Conservation (phyloP, 2,329 filamentous ascomycete genomes). For the Sordariomycetes sp. region DNA sequence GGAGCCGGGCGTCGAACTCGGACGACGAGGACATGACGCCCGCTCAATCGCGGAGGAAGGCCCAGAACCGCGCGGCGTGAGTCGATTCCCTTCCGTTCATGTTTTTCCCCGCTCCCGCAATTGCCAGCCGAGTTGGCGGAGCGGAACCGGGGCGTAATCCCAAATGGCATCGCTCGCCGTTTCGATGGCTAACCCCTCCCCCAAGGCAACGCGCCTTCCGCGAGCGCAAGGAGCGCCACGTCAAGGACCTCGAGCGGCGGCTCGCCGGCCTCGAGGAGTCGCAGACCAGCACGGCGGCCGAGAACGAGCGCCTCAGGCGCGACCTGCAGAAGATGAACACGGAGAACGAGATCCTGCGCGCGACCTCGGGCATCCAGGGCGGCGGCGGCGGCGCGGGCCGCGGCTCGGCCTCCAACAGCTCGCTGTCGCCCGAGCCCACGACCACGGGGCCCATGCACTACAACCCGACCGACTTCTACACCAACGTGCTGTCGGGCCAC, state of each 20-base stretch:
- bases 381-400: no score
- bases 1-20: constrained; percentile 28
- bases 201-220: constrained; percentile 86
- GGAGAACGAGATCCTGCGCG: constrained; percentile 86
- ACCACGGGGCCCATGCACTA: constrained; percentile 61
- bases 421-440: constrained; percentile 33
- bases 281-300: constrained; percentile 60
- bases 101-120: neutral
- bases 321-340: constrained; percentile 76
- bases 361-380: constrained; percentile 44
- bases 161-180: neutral
- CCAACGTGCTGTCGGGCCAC: constrained; percentile 50
- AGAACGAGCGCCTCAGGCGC: constrained; percentile 79
- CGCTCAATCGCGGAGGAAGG: constrained; percentile 47
- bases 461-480: constrained; percentile 62
- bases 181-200: neutral
- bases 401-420: constrained; percentile 13
- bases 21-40: constrained; percentile 46
- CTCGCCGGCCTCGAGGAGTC: constrained; percentile 67
- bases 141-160: neutral
- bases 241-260: constrained; percentile 80
- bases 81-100: constrained; percentile 18
- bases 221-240: constrained; percentile 88
- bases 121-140: neutral
- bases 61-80: constrained; percentile 52